phyloP scores from a whole-genome alignment of 2,329 filamentous ascomycete genomes.

The Ophiostoma australiae region DNA sequence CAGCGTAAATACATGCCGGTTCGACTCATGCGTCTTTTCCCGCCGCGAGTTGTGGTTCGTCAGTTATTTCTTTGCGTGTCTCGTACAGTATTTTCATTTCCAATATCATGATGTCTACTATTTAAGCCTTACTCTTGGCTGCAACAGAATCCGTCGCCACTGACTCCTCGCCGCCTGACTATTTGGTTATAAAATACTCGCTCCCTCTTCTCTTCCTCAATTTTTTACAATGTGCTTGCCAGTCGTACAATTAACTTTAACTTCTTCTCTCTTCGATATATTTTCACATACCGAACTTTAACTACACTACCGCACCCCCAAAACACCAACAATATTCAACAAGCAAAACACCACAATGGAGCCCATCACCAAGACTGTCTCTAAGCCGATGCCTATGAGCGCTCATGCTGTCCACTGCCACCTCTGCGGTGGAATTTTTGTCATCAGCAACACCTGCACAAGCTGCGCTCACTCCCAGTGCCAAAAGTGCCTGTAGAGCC shows the following conservation, averaged over 20 bases:
- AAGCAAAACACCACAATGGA: slow-evolving; percentile 12
- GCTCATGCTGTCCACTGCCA: slow-evolving; percentile 49
- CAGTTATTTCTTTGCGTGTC: background rate
- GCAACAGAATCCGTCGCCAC: background rate
- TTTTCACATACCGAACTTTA: background rate
- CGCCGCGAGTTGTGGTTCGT: background rate
- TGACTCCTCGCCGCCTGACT: background rate
- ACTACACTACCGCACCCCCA: background rate
- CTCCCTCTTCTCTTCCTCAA: background rate
- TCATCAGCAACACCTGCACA: slow-evolving; percentile 52
- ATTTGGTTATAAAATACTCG: background rate
- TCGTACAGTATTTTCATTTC: background rate
- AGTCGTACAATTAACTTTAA: too few species aligned
- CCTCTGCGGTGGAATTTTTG: slow-evolving; percentile 52
- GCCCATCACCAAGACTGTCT: background rate
- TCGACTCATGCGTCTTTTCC: slow-evolving; percentile 1
- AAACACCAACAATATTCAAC: background rate
- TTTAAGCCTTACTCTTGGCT: background rate
- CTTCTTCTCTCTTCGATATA: background rate
- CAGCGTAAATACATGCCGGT: background rate
- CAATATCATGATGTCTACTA: background rate
- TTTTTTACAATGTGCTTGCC: too few species aligned
- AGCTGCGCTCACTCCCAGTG: slow-evolving; percentile 49
- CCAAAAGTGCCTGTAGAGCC: slow-evolving; percentile 39
- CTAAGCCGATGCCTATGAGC: slow-evolving; percentile 28